Conservation (phyloP, 768 basidiomycete species). For the Fibroporia radiculosa region DNA sequence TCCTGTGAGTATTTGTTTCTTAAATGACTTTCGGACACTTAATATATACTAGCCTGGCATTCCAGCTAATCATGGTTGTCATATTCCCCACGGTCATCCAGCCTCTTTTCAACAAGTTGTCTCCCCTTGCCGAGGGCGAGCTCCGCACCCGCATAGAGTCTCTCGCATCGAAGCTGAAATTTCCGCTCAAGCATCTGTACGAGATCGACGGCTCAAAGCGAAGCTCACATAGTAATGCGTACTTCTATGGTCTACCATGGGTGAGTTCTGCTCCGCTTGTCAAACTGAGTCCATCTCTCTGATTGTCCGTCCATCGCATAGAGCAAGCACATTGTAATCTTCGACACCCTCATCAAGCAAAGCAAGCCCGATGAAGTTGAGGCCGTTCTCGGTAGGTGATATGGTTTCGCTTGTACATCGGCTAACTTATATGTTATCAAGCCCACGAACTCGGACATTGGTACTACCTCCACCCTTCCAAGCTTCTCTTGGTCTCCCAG, state of each 20-base stretch:
- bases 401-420: neutral
- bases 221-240: conserved; percentile 94
- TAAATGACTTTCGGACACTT: neutral
- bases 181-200: conserved; percentile 91
- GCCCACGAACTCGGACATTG: conserved; percentile 98
- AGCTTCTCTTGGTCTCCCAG: conserved; percentile 81
- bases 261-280: conserved; percentile 30
- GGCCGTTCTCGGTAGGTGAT: conserved; percentile 67
- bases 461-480: conserved; percentile 86
- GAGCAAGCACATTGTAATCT: conserved; percentile 95
- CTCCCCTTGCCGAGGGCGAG: conserved; percentile 72
- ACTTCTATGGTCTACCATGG: conserved; percentile 97
- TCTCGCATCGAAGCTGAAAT: conserved; percentile 75
- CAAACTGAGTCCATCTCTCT: neutral
- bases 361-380: conserved; percentile 89
- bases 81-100: conserved; percentile 85
- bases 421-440: conserved; percentile 16
- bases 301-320: conserved; percentile 17
- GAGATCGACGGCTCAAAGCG: conserved; percentile 97
- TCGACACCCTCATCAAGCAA: conserved; percentile 93
- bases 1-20: conserved; percentile 52
- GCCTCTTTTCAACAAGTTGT: conserved; percentile 96
- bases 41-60: conserved; percentile 52
- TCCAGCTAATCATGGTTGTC: conserved; percentile 81
- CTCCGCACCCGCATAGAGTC: conserved; percentile 70